Percentiles rank a stretch among this genome's conserved stretches.
phyloP scores from a whole-genome alignment of 805 yeast species.

The Zygotorulaspora florentina region DNA sequence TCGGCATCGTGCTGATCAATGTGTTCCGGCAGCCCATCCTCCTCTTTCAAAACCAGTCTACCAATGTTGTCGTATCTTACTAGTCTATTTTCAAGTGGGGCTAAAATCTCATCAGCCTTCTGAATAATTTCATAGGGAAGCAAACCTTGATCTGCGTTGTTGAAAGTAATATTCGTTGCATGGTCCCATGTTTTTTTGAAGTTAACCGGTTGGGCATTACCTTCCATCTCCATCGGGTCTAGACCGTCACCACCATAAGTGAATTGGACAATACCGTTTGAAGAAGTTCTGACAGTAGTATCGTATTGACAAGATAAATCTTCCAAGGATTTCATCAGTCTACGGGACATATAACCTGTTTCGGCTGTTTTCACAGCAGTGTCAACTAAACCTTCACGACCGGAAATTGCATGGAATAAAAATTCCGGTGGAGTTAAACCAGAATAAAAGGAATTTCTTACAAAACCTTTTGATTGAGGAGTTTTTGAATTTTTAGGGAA shows the following conservation, averaged over 20 bases:
- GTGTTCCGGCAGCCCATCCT: constrained; percentile 49
- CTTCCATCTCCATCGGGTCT: constrained; percentile 99
- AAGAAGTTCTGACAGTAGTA: constrained; percentile 88
- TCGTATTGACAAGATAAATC: constrained; percentile 93
- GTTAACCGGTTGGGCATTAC: constrained; percentile 95
- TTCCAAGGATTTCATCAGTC: constrained; percentile 95
- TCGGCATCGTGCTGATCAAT: constrained; percentile 88
- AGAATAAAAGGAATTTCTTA: constrained; percentile 88
- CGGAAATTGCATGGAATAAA: constrained; percentile 96
- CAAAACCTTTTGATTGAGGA: constrained; percentile 97
- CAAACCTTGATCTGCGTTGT: constrained; percentile 49
- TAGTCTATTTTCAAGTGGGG: constrained; percentile 57
- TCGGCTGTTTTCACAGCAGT: constrained; percentile 99
- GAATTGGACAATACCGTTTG: constrained; percentile 95
- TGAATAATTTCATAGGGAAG: constrained; percentile 66
- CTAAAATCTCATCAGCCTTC: constrained; percentile 50
- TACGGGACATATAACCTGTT: constrained; percentile 97
- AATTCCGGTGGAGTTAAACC: constrained; percentile 97
- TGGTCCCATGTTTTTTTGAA: constrained; percentile 94
- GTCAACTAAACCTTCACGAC: constrained; percentile 98
- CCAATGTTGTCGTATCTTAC: constrained; percentile 75
- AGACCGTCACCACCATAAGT: constrained; percentile 98
- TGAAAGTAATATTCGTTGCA: constrained; percentile 67
- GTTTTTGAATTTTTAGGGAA: constrained; percentile 93
- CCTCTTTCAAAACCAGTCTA: constrained; percentile 41